Evolutionary conservation across 2,329 filamentous ascomycete genomes (phyloP), one percentile per base, ranked within the genome.

Genomic region (Trichoderma semiorbis): DNA sequence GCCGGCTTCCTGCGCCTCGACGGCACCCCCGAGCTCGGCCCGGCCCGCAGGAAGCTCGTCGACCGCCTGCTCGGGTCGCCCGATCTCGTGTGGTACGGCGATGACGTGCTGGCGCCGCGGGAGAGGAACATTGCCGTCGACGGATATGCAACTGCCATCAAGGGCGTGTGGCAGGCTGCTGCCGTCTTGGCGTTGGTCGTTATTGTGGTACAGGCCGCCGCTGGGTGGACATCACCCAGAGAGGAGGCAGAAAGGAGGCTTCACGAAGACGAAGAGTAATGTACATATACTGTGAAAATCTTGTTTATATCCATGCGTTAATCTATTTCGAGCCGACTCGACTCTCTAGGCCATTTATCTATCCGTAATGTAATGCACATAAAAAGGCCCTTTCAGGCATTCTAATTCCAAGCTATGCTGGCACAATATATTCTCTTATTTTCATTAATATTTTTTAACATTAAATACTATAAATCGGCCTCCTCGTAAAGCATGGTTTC

Each of bases 1-100:
- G 76, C 80, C 0, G 88, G 89, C 0, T 94, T 93, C 74, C 78
- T 80, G 5, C 72, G 70, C 16, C 80, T 88, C 2, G 86, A 88
- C 39, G 82, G 80, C 34, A 77, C 77, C 5, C 73, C 74, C 21
- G 75, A 72, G 4, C 75, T 84, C 30, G 80, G 74, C 16, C 77
- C 78, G 28, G 79, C 75, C 36, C 81, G 84, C 55, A 73, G 75
- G 70, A 75, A 78, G 32, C 78, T 89, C n/a, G 78, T 89, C 55
- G 80, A 80, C 8, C 82, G 80, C 66, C 81, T 89, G 53, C 78
- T 87, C 7, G 86, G 86, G 3, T 85, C 86, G 34, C 87, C 87
- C 0, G 83, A 84, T 1, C 77, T 86, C 1, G 86, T 89, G 0
- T 85, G 82, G 64, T 78, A 82, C 58, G 82, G 82, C 5, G 82